These are phyloP conservation scores for Hymenoscyphus salicellus DNA, from an alignment of 2,329 filamentous ascomycete species.

Conservation along the genomic window DNA sequence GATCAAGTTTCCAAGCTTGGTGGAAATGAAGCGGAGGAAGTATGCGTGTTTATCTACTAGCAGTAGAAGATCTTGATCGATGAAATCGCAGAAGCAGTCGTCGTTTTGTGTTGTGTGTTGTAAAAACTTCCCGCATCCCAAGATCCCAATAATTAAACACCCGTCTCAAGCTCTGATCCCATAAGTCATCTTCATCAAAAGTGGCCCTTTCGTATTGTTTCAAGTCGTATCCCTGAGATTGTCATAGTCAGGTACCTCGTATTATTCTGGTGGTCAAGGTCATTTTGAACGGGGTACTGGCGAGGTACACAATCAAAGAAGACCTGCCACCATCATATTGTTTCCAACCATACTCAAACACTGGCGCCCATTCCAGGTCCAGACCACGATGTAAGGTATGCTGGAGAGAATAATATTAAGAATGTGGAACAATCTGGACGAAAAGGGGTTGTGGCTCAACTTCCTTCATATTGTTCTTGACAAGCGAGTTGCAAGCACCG, in stretches of 20 bases:
- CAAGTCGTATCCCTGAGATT: neutral
- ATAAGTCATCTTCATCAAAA: neutral
- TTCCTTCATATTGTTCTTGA: constrained; percentile 29
- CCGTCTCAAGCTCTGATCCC: neutral
- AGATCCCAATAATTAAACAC: neutral
- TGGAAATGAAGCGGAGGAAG: too few species aligned
- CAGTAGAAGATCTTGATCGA: too few species aligned
- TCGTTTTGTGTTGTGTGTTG: neutral
- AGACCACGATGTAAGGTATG: too few species aligned
- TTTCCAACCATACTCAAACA: constrained; percentile 13
- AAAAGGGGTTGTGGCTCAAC: constrained; percentile 7
- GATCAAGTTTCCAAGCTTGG: too few species aligned
- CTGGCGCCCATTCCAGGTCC: constrained; percentile 4
- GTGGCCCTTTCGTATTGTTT: neutral
- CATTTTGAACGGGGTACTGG: too few species aligned
- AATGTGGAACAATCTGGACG: constrained; percentile 9
- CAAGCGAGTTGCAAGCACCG: neutral
- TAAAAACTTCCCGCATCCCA: neutral
- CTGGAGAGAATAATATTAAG: constrained; percentile 20
- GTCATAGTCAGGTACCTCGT: too few species aligned
- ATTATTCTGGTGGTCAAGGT: too few species aligned
- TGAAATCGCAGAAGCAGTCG: neutral
- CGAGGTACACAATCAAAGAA: neutral
- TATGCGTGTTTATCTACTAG: too few species aligned
- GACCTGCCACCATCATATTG: constrained; percentile 20